phyloP scores from a whole-genome alignment of 306 rosid species.

The Oxytropis ochrocephala region DNA sequence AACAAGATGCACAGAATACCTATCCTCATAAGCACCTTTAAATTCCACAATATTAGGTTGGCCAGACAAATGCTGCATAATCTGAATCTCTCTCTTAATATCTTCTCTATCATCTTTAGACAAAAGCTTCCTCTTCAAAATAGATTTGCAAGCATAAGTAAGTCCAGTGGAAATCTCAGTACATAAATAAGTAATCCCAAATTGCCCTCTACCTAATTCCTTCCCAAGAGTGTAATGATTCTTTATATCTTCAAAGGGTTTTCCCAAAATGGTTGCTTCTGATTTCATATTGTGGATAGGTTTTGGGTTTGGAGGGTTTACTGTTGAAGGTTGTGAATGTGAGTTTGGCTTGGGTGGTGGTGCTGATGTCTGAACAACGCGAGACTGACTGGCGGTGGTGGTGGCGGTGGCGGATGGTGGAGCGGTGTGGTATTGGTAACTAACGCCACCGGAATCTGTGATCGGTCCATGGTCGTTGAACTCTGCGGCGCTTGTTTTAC shows the following conservation, averaged over 20 bases:
- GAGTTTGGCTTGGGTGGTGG: neutral
- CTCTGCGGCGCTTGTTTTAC: conserved; percentile 13
- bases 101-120: conserved; percentile 61
- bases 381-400: neutral
- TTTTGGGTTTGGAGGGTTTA: conserved; percentile 19
- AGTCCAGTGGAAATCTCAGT: conserved; percentile 59
- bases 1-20: conserved; percentile 69
- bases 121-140: conserved; percentile 71
- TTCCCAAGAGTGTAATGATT: conserved; percentile 59
- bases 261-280: conserved; percentile 52
- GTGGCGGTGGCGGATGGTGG: conserved; percentile 1
- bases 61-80: conserved; percentile 88
- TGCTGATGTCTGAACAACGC: neutral
- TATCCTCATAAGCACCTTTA: conserved; percentile 74
- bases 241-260: conserved; percentile 62
- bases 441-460: neutral
- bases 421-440: conserved; percentile 25
- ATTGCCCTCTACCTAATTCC: conserved; percentile 88
- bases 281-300: conserved; percentile 10
- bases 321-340: conserved; percentile 16
- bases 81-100: conserved; percentile 79
- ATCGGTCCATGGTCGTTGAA: conserved; percentile 17
- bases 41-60: conserved; percentile 79
- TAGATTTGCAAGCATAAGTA: conserved; percentile 74
- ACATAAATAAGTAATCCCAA: conserved; percentile 77